A percentile compares a stretch with the other conserved stretches of the same genome.
Evolutionary conservation across 2,329 filamentous ascomycete species (phyloP).

Genomic region (Pseudonectria buxi): DNA sequence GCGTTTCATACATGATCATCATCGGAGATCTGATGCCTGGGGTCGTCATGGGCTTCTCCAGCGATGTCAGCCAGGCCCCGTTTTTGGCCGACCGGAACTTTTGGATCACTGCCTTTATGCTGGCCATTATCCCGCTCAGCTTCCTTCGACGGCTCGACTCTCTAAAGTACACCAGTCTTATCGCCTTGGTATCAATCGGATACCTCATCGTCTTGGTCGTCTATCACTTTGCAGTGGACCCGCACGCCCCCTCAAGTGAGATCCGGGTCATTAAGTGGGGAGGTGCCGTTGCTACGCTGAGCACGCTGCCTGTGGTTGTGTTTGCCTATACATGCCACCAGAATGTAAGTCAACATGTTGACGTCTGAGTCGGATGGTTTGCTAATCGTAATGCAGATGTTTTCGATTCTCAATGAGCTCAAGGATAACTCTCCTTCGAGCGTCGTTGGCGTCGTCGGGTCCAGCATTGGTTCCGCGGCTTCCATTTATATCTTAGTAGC

Average conservation of each 20-base stretch:
- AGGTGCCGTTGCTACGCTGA: constrained; percentile 70
- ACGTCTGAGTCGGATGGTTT: neutral
- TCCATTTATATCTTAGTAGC: constrained; percentile 84
- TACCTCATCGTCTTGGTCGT: constrained; percentile 91
- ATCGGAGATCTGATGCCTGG: constrained; percentile 98
- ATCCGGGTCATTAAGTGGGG: constrained; percentile 74
- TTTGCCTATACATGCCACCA: constrained; percentile 99
- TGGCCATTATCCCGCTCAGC: constrained; percentile 88
- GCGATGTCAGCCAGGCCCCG: constrained; percentile 50
- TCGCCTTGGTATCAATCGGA: constrained; percentile 86
- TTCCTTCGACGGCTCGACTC: constrained; percentile 90
- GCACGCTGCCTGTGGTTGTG: constrained; percentile 87
- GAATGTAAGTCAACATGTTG: constrained; percentile 54
- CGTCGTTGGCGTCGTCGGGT: constrained; percentile 69
- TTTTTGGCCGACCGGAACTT: constrained; percentile 89
- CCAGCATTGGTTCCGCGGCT: constrained; percentile 85
- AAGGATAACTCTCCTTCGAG: constrained; percentile 68
- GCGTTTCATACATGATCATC: constrained; percentile 95
- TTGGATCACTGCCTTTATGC: constrained; percentile 97
- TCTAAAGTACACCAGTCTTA: constrained; percentile 90
- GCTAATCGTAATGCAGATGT: constrained; percentile 62
- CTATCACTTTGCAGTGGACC: constrained; percentile 83
- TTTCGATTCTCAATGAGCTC: constrained; percentile 95
- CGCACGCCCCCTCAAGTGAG: constrained; percentile 63
- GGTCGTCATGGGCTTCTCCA: constrained; percentile 75